phyloP scores from a whole-genome alignment of 2,329 filamentous ascomycete species.

The Lecanicillium sp. region DNA sequence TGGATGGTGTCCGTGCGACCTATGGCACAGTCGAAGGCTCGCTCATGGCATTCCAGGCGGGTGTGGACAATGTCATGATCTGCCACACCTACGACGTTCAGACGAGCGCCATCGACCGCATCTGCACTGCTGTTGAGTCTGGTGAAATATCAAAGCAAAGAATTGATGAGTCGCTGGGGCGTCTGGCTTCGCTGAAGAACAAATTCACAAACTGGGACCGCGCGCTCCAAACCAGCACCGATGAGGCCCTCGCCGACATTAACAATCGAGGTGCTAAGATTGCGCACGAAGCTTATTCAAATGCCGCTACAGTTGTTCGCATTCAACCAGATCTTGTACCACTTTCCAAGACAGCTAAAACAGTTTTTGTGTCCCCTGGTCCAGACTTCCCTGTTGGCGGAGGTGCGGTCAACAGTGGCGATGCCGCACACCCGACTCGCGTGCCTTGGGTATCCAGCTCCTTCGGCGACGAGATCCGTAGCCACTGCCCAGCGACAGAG shows the following conservation, averaged over 20 bases:
- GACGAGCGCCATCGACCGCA: slow-evolving; percentile 20
- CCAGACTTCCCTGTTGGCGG: slow-evolving; percentile 21
- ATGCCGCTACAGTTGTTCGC: slow-evolving; percentile 20
- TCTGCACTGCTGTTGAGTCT: slow-evolving; percentile 18
- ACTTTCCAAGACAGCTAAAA: slow-evolving; percentile 14
- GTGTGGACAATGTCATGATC: slow-evolving; percentile 24
- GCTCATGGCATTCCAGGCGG: slow-evolving; percentile 22
- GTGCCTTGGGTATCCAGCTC: slow-evolving; percentile 22
- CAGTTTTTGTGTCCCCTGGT: slow-evolving; percentile 22
- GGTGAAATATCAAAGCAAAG: slow-evolving; percentile 16
- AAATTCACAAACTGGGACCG: slow-evolving; percentile 21
- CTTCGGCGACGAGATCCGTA: slow-evolving; percentile 18
- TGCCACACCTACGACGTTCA: slow-evolving; percentile 23
- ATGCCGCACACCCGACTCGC: slow-evolving; percentile 18
- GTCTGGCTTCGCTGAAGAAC: slow-evolving; percentile 18
- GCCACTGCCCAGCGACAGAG: slow-evolving; percentile 12
- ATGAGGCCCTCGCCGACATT: slow-evolving; percentile 14
- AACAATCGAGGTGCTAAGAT: slow-evolving; percentile 17
- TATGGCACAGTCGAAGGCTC: slow-evolving; percentile 21
- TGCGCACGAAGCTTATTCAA: slow-evolving; percentile 17
- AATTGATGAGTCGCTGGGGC: slow-evolving; percentile 18
- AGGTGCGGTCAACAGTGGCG: slow-evolving; percentile 19
- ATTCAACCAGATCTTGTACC: slow-evolving; percentile 16
- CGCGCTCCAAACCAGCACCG: slow-evolving; percentile 14
- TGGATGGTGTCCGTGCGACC: slow-evolving; percentile 22